These are phyloP conservation scores for Lactarius vividus DNA, from an alignment of 768 basidiomycete genomes.

Conservation along the genomic window DNA sequence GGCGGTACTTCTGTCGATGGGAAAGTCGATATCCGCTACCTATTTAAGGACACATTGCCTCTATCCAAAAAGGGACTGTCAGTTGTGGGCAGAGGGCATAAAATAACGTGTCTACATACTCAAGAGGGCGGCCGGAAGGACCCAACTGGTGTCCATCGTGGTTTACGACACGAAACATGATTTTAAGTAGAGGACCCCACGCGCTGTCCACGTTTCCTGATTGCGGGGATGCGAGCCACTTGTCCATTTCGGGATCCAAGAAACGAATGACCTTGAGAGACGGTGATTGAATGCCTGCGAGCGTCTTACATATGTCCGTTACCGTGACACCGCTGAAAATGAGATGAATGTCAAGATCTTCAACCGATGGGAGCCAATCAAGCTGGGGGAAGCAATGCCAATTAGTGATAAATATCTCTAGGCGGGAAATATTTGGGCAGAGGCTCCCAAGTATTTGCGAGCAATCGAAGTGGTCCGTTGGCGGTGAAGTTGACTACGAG, in stretches of 20 bases:
- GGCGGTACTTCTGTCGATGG: too few species aligned
- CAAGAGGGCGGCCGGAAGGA: not conserved
- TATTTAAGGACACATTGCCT: not conserved
- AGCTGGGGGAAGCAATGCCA: conserved; percentile 9
- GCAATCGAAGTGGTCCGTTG: not conserved
- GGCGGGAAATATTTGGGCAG: conserved; percentile 16
- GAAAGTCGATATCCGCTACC: not conserved
- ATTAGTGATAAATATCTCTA: conserved; percentile 12
- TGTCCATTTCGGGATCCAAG: conserved; percentile 1
- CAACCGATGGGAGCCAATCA: conserved; percentile 4
- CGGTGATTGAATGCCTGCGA: conserved; percentile 4
- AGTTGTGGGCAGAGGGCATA: not conserved
- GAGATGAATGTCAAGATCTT: conserved; percentile 5
- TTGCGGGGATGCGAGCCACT: conserved; percentile 8
- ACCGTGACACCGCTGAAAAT: not conserved
- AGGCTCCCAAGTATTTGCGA: not conserved
- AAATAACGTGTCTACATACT: not conserved
- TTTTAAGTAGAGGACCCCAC: conserved; percentile 9
- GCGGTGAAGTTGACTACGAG: not conserved
- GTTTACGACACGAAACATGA: conserved; percentile 16
- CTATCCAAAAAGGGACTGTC: not conserved
- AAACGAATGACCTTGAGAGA: conserved; percentile 15
- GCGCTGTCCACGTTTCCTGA: conserved; percentile 15
- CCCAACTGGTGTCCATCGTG: conserved; percentile 8
- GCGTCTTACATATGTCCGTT: conserved; percentile 8